Base-by-base conservation (phyloP, 768 basidiomycete genomes). In the Lactifluus pinguis region DNA sequence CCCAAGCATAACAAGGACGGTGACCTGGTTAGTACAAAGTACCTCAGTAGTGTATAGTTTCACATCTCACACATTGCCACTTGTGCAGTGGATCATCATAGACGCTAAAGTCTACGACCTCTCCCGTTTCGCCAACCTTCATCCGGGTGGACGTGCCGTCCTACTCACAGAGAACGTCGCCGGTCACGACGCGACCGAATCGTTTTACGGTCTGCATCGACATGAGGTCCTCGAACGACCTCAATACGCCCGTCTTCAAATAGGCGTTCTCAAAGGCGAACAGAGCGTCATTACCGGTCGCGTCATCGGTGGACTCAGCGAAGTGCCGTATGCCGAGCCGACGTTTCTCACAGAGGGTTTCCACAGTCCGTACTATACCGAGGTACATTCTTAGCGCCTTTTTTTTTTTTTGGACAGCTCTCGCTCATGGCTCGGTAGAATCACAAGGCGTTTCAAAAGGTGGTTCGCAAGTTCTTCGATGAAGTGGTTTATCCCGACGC, bases 181-280 rank as follows among this genome's bases (percentile, higher is more conserved):
- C 49, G 92, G 91, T n/a, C 78, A 87, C 69, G 92, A 95, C 68
- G 86, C 86, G 1, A 95, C 92, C 0, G 86, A 90, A 39, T 79
- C 80, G 6, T 95, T 97, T 76, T 95, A 84, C 68, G 83, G 87
- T 48, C 83, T 97, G 53, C 94, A 97, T 69, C 80, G 90, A 17
- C 80, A 83, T 54, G 92, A 94, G 68, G 83, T 95, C 14, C 80
- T 97, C 53, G 76, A 80, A 61, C 83, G 79, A 65, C 85, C 88
- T 0, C 86, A 88, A 60, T 90, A 85, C 66, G 73, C 78, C 45
- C 83, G 88, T 2, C 78, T 93, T 13, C 79, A 83, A 61, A 82
- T 93, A 57, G 92, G 91, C 21, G 72, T 72, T 17, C 75, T 93
- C 56, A 75, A 77, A 47, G 89, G 83, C 44, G 78, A 88, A 74